Percentiles rank a stretch among this genome's conserved stretches.
phyloP scores from a whole-genome alignment of 345 rosid species.

The Populus euphratica region DNA sequence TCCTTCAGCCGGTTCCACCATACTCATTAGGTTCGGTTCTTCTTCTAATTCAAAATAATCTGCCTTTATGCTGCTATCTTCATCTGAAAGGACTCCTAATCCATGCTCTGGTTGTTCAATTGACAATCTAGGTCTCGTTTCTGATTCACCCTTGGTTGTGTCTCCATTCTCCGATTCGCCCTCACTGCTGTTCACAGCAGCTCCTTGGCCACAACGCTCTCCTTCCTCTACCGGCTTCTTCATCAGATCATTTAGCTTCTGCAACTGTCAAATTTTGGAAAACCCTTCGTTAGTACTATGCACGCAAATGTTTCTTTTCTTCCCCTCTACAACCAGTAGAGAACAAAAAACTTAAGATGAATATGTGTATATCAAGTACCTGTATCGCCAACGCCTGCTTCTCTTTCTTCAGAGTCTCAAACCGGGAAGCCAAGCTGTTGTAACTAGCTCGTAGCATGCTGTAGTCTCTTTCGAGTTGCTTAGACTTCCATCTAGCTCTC shows the following conservation, averaged over 20 bases:
- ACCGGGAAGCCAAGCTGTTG: conserved; percentile 47
- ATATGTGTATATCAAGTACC: conserved; percentile 34
- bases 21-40: conserved; percentile 45
- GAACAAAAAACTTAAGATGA: background rate
- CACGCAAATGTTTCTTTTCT: background rate
- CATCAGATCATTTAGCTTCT: conserved; percentile 46
- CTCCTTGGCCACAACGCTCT: conserved; percentile 23
- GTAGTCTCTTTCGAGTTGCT: conserved; percentile 73
- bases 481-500: conserved; percentile 81
- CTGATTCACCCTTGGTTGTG: conserved; percentile 25
- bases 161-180: conserved; percentile 49
- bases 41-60: conserved; percentile 63
- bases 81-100: conserved; percentile 36
- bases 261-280: conserved; percentile 39
- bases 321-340: background rate
- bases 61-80: conserved; percentile 44
- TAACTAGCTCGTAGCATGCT: conserved; percentile 49
- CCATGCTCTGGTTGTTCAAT: conserved; percentile 32
- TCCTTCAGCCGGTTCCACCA: conserved; percentile 57
- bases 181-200: conserved; percentile 27
- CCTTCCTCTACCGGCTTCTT: conserved; percentile 32
- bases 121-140: conserved; percentile 32
- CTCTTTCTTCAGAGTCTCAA: conserved; percentile 61
- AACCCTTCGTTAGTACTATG: background rate
- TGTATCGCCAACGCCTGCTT: conserved; percentile 51